Base-by-base conservation (phyloP, 2,329 filamentous ascomycete genomes). In the Fusarium dlaminii region DNA sequence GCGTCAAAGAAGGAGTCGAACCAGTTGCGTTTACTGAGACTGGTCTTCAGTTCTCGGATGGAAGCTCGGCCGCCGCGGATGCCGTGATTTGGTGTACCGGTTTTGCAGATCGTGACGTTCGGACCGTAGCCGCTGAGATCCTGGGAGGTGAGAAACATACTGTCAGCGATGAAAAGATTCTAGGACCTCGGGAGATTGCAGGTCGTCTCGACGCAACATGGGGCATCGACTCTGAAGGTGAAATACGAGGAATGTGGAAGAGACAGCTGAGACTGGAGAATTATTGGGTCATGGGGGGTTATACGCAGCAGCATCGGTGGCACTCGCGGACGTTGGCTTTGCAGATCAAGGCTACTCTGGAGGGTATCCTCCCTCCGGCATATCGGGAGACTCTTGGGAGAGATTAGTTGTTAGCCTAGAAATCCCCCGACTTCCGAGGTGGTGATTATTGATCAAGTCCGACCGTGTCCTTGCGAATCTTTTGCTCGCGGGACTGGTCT, bases 161-260 rank as follows among this genome's bases (percentile, higher is more conserved):
- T 1, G 15, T 10, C 3, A 40, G 15, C 4, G 13, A 17, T 17
- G 55, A 60, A 10, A 27, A n/a, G 1, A 0, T 67, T 0, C 10
- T 74, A 0, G 65, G 65, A 1, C 52, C 68, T n/a, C 43, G 11
- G 0, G 52, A 73, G 0, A 60, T 75, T 9, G 62, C 74, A 2
- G 29, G 22, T 4, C 59, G 54, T 8, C 29, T 73, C 17, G 72
- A 69, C 6, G 17, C 56, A 17, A 73, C 66, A 6, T 76, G 69
- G 69, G 72, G 74, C 1, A 29, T 76, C 0, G 72, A 76, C 10
- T 8, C 59, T 1, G 69, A 74, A 7, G 72, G 74, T 1, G 72
- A 75, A 20, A 68, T 75, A 17, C 57, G 69, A 6, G 74, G 75
- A 1, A 77, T 76, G 66, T 77, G 64, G 74, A 76, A 75, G 8